phyloP scores from a whole-genome alignment of 2,329 filamentous ascomycete genomes.

The Lomentospora prolificans region DNA sequence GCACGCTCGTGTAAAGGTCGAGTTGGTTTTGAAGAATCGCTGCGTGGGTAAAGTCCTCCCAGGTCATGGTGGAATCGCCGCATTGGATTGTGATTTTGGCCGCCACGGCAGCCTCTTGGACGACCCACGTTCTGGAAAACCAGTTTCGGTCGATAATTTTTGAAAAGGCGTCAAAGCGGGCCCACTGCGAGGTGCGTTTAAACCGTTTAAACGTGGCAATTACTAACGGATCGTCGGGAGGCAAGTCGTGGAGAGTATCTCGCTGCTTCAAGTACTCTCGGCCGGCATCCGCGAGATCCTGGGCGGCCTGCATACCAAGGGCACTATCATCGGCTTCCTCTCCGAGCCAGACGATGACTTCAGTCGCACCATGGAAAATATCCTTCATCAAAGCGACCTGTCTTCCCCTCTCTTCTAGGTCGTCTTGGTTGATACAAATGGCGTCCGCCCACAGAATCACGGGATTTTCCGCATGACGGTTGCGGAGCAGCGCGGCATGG shows the following conservation, averaged over 20 bases:
- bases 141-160: not conserved
- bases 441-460: constrained; percentile 14
- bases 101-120: not conserved
- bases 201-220: not conserved
- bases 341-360: constrained; percentile 12
- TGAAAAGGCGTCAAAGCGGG: not conserved
- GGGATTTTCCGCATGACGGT: not conserved
- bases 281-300: not conserved
- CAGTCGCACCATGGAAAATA: constrained; percentile 11
- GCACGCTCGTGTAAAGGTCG: not conserved
- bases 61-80: not conserved
- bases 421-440: constrained; percentile 15
- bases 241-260: not conserved
- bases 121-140: not conserved
- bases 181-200: not conserved
- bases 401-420: constrained; percentile 11
- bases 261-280: not conserved
- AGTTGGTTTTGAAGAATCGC: not conserved
- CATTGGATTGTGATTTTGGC: not conserved
- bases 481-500: constrained; percentile 1
- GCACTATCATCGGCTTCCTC: constrained; percentile 6
- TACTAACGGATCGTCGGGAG: not conserved
- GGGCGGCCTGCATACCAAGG: constrained; percentile 7
- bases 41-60: not conserved
- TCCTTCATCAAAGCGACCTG: constrained; percentile 14